Evolutionary conservation across 495 filamentous ascomycete species (phyloP), one percentile per base, ranked within the genome.

Genomic region (Penicillium bovifimosum): DNA sequence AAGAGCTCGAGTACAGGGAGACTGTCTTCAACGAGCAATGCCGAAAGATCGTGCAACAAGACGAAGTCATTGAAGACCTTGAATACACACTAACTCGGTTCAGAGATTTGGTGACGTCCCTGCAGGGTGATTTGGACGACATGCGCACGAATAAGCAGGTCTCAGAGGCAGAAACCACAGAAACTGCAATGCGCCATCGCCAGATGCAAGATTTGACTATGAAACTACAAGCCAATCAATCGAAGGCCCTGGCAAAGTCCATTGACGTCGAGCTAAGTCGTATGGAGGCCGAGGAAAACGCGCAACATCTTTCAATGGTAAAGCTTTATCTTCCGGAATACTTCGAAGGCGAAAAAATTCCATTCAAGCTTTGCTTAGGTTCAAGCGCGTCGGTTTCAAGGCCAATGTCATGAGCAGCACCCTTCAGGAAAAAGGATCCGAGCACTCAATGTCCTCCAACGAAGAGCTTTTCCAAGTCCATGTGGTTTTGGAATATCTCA

Each of bases 161-260:
- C 40, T 90, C 91, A 0, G 95, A 98, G 62, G 85, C 86, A 4
- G 92, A 97, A 63, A 87, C 91, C 6, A 88, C 90, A 58, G 87
- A 96, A 55, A 79, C 96, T 17, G 87, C 81, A 34, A 85, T 79
- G 51, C 86, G 90, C 28, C 95, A 91, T 31, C 80, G 90, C 45
- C 88, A 90, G 17, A 95, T 97, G 89, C 85, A 95, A 80, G 91
- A 98, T 66, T 78, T 98, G 36, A 97, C 96, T 68, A 80, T 91
- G 80, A 91, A 93, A 60, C 81, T 98, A 31, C 91, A 95, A 59
- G 79, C 85, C 33, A 92, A 91, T 9, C 90, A 89, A 18, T 79
- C 88, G 10, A 96, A 96, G 71, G 84, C 91, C 2, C 91, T 96
- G 65, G 85, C 88, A 59, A 96, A 93, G 66, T 90, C 90, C 0